Conservation (phyloP, 768 basidiomycete genomes). For the Tricholoma furcatifolium region DNA sequence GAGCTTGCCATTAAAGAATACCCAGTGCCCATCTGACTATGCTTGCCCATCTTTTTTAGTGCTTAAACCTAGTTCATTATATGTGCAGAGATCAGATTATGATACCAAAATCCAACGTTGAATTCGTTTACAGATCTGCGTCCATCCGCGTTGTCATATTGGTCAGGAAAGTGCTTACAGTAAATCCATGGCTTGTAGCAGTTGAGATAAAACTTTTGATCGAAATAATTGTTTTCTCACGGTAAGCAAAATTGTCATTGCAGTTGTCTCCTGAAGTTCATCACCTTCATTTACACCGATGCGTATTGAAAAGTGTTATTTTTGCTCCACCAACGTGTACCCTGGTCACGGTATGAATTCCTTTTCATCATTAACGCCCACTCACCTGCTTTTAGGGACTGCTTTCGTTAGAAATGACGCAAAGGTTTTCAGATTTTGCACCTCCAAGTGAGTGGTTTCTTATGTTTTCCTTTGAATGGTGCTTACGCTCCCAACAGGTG, state of each 20-base stretch:
- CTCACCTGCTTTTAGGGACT: slow-evolving; percentile 48
- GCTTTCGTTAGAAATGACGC: slow-evolving; percentile 98
- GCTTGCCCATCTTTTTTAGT: slow-evolving; percentile 19
- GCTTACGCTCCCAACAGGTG: slow-evolving; percentile 45
- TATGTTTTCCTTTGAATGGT: background rate
- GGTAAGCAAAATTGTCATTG: slow-evolving; percentile 2
- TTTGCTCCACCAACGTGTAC: slow-evolving; percentile 96
- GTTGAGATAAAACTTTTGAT: background rate
- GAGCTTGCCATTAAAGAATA: slow-evolving; percentile 7
- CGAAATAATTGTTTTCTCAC: slow-evolving; percentile 9
- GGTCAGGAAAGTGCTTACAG: background rate
- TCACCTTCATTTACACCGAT: slow-evolving; percentile 37
- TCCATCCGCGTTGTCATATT: no score
- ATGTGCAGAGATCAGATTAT: no score
- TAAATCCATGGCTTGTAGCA: no score
- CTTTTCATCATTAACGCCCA: background rate
- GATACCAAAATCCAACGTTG: no score
- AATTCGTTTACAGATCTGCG: no score
- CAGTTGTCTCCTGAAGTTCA: background rate
- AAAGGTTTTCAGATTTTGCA: slow-evolving; percentile 97
- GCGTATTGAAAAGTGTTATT: slow-evolving; percentile 98
- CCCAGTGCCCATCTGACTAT: slow-evolving; percentile 16
- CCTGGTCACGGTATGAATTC: slow-evolving; percentile 81
- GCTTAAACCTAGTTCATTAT: slow-evolving; percentile 24
- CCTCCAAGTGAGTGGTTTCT: slow-evolving; percentile 74